Conservation (phyloP, 2,329 filamentous ascomycete species). For the Diaporthe ampelina region DNA sequence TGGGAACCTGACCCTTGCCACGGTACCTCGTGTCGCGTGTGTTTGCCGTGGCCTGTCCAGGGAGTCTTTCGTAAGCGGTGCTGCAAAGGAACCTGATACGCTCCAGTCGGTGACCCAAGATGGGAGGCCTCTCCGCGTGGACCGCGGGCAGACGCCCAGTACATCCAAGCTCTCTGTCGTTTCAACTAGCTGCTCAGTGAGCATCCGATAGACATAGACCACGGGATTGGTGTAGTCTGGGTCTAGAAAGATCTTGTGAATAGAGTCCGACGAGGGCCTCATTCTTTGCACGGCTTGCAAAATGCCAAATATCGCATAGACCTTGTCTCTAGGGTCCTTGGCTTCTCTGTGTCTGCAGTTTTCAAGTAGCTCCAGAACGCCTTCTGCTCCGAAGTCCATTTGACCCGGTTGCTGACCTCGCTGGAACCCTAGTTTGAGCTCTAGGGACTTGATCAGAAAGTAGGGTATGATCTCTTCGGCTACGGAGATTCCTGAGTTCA, state of each 20-base stretch:
- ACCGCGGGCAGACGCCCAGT: neutral
- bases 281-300: neutral
- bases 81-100: neutral
- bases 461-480: conserved; percentile 9
- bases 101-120: conserved; percentile 3
- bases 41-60: conserved; percentile 2
- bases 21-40: neutral
- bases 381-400: conserved; percentile 2
- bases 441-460: neutral
- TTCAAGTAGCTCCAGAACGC: neutral
- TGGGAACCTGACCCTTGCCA: neutral
- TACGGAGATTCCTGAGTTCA: neutral
- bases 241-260: neutral
- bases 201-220: neutral
- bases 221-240: neutral
- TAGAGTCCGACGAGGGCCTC: neutral
- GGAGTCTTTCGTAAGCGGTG: neutral
- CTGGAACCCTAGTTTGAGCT: neutral
- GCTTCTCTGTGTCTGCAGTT: neutral
- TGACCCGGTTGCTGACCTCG: neutral
- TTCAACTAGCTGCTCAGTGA: neutral
- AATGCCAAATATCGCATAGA: conserved; percentile 2
- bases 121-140: neutral
- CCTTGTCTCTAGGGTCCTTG: conserved; percentile 9
- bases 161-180: neutral